Evolutionary conservation across 2,329 filamentous ascomycete genomes (phyloP), one percentile per base, ranked within the genome.

Genomic region (Neofusicoccum kwambonambiense): DNA sequence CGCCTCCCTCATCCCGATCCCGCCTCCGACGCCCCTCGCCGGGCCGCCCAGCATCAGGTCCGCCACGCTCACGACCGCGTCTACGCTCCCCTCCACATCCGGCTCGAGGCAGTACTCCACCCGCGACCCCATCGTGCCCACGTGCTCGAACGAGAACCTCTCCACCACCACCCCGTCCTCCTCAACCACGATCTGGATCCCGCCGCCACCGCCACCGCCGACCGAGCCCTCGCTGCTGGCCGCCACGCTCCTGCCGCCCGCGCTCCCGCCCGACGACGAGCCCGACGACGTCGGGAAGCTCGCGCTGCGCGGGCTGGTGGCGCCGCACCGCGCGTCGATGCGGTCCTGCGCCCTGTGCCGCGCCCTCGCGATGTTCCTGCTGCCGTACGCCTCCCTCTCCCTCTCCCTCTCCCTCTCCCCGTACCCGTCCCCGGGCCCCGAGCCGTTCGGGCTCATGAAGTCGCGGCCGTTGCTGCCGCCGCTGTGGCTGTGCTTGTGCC

Each of bases 51-150:
- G 75, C 8, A 86, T 69, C 15, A 89, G 68, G 60, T 87, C 84
- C 4, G 78, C 73, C 3, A 87, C 75, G 44, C 83, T 82, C 0
- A 85, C 78, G 54, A 84, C 81, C 35, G 85, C 83, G 35, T 65
- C 63, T 66, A 79, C 79, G 1, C 81, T 84, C 0, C 86, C 86
- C 17, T 71, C 71, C 0, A 74, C 69, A 62, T 90, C 88, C 0
- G 89, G 82, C 15, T 78, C 73, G 11, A 93, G 77, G 45, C 81
- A 78, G 70, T 92, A 93, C 17, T 76, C 72, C 61, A 93, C 87
- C 35, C 73, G 76, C 52, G 86, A 89, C 35, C 80, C 82, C 3
- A 87, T 71, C 1, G 81, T 80, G 15, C 90, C 90, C 6, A 92
- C 74, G 71, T 86, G 92, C 0, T 84, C 85, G 50, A 54, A 64